Base-by-base conservation (phyloP, 2,329 filamentous ascomycete species). In the Aspergillus awamori region DNA sequence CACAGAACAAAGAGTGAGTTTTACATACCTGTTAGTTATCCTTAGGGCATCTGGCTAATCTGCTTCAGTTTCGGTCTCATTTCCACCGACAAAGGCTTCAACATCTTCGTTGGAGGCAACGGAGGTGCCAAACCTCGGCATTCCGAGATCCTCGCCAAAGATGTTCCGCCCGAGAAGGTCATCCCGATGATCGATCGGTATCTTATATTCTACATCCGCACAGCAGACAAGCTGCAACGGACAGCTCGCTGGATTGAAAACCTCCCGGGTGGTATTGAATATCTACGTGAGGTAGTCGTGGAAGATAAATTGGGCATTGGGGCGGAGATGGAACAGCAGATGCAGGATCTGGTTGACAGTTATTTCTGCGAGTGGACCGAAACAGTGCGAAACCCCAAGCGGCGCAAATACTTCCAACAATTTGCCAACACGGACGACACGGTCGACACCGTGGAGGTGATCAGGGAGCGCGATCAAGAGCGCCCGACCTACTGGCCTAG, bases 301-400 rank as follows among this genome's bases (percentile, higher is more conserved):
- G 86, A 95, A 30, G 93, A 97, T 81, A 91, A 89, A 71, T 86
- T 97, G 0, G 92, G 93, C 30, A 94, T 97, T 69, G 90, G 87
- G 73, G 90, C 88, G 3, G 89, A 91, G 5, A 87, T 97, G 26
- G 93, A 97, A 77, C 85, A 87, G 36, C 92, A 97, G 75, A 97
- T 97, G 93, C 83, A 91, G 70, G 88, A 91, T 53, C 85, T 97
- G 1, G 91, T 97, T 5, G 89, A 87, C 65, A 87, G 86, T 15
- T 97, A 89, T 82, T 96, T 95, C 79, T 93, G 93, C 79, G 93
- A 97, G 78, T 97, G 93, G 93, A 91, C 90, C 13, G 91, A 94
- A 74, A 91, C 89, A 0, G 83, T 97, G 72, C 85, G 85, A 51
- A 83, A 87, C 60, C 90, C 91, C 0, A 84, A 86, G 53, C 85